Conservation (phyloP, 352 stramenopile species). For the Phytophthora palmivora region DNA sequence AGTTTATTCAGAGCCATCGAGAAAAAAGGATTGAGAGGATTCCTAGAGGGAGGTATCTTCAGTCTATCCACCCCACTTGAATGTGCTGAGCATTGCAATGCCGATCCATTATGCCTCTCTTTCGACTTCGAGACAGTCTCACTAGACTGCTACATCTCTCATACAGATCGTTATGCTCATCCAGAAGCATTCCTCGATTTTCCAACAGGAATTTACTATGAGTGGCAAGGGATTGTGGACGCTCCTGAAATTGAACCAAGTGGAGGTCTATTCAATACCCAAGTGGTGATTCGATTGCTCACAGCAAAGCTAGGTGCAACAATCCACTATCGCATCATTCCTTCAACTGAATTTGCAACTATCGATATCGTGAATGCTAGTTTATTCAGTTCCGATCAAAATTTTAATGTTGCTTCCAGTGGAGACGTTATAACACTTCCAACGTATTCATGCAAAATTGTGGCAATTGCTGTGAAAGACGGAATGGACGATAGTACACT, state of each 20-base stretch:
- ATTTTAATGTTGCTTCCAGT: constrained; percentile 39
- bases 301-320: constrained; percentile 54
- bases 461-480: constrained; percentile 67
- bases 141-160: constrained; percentile 71
- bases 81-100: constrained; percentile 58
- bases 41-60: constrained; percentile 66
- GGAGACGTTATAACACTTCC: constrained; percentile 63
- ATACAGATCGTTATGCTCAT: constrained; percentile 72
- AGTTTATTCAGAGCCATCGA: constrained; percentile 49
- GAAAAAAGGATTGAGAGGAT: constrained; percentile 59
- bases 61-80: constrained; percentile 30
- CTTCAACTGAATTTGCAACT: constrained; percentile 20
- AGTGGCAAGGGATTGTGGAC: constrained; percentile 69
- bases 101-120: constrained; percentile 65
- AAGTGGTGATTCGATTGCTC: constrained; percentile 61
- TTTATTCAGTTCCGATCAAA: constrained; percentile 38
- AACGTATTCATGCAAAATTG: constrained; percentile 64
- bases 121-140: constrained; percentile 76
- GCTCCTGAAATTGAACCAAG: constrained; percentile 63
- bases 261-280: constrained; percentile 62
- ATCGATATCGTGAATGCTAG: constrained; percentile 21
- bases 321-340: constrained; percentile 70
- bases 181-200: constrained; percentile 75
- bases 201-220: constrained; percentile 74
- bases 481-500: constrained; percentile 62